These are phyloP conservation scores for Neurospora sublineolata DNA, from an alignment of 495 filamentous ascomycete genomes.

Conservation along the genomic window DNA sequence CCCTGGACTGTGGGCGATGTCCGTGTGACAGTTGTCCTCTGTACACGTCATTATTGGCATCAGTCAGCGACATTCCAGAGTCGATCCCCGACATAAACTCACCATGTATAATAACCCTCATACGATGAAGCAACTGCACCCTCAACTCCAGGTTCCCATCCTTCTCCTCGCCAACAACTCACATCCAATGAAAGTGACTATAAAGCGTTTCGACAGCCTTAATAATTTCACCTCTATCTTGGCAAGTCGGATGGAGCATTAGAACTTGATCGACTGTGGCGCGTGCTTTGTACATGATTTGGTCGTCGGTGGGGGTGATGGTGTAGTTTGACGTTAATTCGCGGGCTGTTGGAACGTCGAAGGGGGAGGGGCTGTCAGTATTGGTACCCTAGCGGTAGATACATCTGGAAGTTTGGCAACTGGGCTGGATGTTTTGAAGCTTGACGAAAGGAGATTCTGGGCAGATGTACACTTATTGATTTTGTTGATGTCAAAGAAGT, in stretches of 20 bases:
- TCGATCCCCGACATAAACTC: neutral
- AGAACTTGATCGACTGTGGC: neutral
- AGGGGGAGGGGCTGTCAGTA: neutral
- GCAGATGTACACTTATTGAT: neutral
- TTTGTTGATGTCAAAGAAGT: neutral
- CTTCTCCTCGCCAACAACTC: neutral
- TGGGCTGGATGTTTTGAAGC: neutral
- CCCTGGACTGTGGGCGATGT: too few relatives aligned
- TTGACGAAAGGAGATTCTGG: neutral
- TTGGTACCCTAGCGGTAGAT: too few relatives aligned
- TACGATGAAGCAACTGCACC: neutral
- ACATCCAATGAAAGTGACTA: neutral
- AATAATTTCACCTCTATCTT: neutral
- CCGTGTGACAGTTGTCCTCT: too few relatives aligned
- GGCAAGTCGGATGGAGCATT: neutral
- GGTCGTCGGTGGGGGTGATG: neutral
- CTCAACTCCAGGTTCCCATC: neutral
- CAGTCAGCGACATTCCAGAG: neutral
- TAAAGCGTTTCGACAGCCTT: neutral
- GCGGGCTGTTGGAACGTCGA: neutral
- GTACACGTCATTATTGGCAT: neutral
- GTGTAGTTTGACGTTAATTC: neutral
- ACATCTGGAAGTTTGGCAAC: neutral
- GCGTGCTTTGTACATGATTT: neutral
- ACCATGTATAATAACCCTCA: neutral